Evolutionary conservation across 768 basidiomycete species (phyloP), one percentile per base, ranked within the genome.

Genomic region (Amanita rimosa): DNA sequence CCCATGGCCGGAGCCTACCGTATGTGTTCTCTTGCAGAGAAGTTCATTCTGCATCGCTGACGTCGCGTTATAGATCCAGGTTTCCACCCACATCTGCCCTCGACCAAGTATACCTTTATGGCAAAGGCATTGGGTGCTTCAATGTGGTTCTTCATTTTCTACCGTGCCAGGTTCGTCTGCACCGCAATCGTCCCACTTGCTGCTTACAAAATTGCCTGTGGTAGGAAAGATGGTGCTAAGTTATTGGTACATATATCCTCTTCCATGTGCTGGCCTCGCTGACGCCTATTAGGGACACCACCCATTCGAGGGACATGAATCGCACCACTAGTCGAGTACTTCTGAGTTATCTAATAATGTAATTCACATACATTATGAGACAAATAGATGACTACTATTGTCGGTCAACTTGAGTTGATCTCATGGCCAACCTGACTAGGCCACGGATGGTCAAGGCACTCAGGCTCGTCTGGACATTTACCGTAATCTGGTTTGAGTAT

Each of bases 91-190:
- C 92, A 92, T 62, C 73, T 92, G 24, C 88, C 91, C 7, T 79
- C 84, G 10, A 72, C 79, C 58, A 78, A 72, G 58, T 81, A 92
- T 65, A 78, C 75, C 51, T 79, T 90, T 63, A 73, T 94, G 26
- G 77, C 85, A 22, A 93, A 92, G 66, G 81, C 79, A 52, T 71
- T 96, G 39, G 93, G 93, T 43, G 93, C 92, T 29, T 78, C 81
- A 21, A 95, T 96, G 93, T 96, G 93, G 93, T 95, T 95, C 79
- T 96, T 93, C 73, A 92, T 96, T 62, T 95, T 96, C 73, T 96
- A 94, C 68, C 82, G 93, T 49, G 85, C 87, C 54, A 74, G 91
- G 93, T 95, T 59, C 60, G 85, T 73, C 41, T 21, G 26, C 17
- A 21, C 39, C n/a, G 21, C 13, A 38, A n/a, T n/a, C 9, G 22